Conservation (phyloP, 73 alveolate species). For the Effrenium voratum region DNA sequence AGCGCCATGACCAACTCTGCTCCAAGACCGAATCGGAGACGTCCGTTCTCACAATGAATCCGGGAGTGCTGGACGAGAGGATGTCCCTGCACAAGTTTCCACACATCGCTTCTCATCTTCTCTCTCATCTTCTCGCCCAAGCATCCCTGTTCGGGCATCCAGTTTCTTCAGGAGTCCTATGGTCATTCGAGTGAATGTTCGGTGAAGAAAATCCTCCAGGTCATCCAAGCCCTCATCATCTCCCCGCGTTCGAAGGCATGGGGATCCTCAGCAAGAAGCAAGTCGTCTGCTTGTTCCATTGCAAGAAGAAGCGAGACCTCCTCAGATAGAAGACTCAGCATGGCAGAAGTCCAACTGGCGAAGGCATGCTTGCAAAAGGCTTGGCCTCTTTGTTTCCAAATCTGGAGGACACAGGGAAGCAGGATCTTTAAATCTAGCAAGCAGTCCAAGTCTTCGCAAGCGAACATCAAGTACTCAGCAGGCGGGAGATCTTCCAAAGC, state of each 20-base stretch:
- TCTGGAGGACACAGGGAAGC: not conserved
- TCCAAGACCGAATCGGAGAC: slow-evolving; percentile 10
- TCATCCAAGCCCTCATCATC: no score
- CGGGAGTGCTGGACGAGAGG: no score
- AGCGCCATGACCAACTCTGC: slow-evolving; percentile 54
- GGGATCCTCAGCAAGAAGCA: not conserved
- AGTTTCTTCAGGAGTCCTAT: slow-evolving; percentile 24
- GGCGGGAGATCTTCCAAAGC: not conserved
- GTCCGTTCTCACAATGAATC: no score
- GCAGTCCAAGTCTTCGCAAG: not conserved
- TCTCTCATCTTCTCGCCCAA: not conserved
- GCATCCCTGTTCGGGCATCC: not conserved
- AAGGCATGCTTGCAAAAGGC: not conserved
- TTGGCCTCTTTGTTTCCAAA: slow-evolving; percentile 15
- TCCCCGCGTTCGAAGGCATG: not conserved
- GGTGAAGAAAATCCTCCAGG: not conserved
- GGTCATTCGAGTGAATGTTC: not conserved
- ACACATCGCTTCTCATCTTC: not conserved
- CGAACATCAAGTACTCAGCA: not conserved
- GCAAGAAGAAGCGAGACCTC: not conserved
- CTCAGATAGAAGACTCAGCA: not conserved
- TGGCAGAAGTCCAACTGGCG: not conserved
- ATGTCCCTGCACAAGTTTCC: slow-evolving; percentile 25
- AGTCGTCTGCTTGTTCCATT: not conserved
- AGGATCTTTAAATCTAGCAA: not conserved